Base-by-base conservation (phyloP, 148 eudicot genomes). In the Mesembryanthemum crystallinum region DNA sequence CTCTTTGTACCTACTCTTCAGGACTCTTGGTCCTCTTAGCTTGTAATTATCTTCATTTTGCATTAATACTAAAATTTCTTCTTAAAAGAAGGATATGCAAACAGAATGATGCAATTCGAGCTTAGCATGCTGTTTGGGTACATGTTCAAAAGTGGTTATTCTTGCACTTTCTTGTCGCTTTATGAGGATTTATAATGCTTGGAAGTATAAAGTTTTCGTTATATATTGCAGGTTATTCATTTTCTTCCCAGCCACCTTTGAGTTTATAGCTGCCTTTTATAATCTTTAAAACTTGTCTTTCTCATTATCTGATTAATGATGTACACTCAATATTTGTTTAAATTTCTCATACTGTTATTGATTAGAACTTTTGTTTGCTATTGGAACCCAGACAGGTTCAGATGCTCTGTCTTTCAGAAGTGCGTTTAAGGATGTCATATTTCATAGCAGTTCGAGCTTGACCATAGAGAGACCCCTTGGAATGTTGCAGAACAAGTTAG, bases 361-460 rank as follows among this genome's bases (percentile, higher is more conserved):
- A 72, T 65, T 78, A n/a, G 70, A 28, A 24, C 39, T 45, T 64
- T 69, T 60, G 11, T 8, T 69, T 79, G 59, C 49, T 82, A 73
- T 72, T 74, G 69, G 66, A 67, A 20, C 74, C 69, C 97, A 94
- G 98, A 86, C 84, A 69, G 95, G 96, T 79, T 86, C 97, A 54
- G 98, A 94, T 77, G 79, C 80, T 77, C 86, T 94, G 49, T 89
- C 97, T 74, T 89, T 85, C 76, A 90, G 73, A 89, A 94, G 91
- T 86, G 98, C 98, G 77, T 94, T 94, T 82, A 92, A 88, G 79
- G 77, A 92, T 83, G 98, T 92, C 76, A 90, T 94, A 58, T 94
- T 90, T 74, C 86, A 83, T 55, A 72, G 66, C 20, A 84, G 79
- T 74, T 83, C 80, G 71, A 87, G 73, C 73, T 78, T 87, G 72